Percentiles rank a stretch among this genome's conserved stretches.
Evolutionary conservation across 768 basidiomycete species (phyloP).

Genomic region (Tephrocybe rancida): DNA sequence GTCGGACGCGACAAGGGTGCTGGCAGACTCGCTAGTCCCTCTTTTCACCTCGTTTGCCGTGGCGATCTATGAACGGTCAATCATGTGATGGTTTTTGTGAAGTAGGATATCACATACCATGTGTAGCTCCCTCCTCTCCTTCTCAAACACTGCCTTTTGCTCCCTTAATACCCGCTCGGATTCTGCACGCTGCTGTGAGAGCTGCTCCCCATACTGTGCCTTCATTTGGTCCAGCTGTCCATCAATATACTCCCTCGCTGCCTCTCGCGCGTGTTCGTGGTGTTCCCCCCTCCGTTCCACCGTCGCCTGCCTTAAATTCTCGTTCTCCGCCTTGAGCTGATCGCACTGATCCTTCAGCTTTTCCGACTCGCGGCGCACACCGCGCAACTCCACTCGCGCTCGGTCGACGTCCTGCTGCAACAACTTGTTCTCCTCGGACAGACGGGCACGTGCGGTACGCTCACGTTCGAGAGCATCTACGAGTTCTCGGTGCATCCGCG

Average conservation of each 20-base stretch:
- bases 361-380: background rate
- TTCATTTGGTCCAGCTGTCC: constrained; percentile 15
- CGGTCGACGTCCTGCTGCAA: constrained; percentile 9
- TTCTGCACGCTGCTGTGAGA: constrained; percentile 13
- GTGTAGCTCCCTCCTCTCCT: constrained; percentile 17
- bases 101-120: constrained; percentile 3
- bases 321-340: constrained; percentile 7
- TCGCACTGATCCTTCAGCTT: background rate
- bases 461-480: constrained; percentile 8
- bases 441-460: background rate
- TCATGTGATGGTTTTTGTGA: background rate
- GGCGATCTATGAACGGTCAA: constrained; percentile 1
- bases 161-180: constrained; percentile 17
- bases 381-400: background rate
- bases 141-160: constrained; percentile 15
- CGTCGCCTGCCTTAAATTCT: background rate
- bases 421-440: constrained; percentile 4
- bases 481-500: constrained; percentile 17
- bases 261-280: background rate
- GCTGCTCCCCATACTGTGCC: constrained; percentile 17
- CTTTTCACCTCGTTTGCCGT: constrained; percentile 1
- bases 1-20: constrained; percentile 7
- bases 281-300: background rate
- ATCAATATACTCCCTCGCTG: constrained; percentile 16
- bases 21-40: constrained; percentile 6